Evolutionary conservation across 2,329 filamentous ascomycete species (phyloP).

Genomic region (Dichotomopilus funicola): DNA sequence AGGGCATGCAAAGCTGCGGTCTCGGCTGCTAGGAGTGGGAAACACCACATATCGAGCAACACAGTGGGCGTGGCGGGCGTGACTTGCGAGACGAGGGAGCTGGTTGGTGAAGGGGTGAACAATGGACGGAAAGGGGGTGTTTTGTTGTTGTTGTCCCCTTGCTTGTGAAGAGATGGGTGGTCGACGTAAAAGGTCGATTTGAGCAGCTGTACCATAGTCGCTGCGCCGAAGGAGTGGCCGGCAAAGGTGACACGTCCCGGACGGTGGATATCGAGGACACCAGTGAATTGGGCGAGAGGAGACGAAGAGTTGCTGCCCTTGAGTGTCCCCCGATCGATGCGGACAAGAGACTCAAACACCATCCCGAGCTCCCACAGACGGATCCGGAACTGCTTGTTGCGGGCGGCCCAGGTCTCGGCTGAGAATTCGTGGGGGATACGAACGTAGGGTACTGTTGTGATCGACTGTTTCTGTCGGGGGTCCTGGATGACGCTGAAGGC

Average conservation of each 20-base stretch:
- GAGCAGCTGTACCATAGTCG: conserved; percentile 67
- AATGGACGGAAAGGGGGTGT: conserved; percentile 37
- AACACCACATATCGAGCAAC: conserved; percentile 75
- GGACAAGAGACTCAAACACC: conserved; percentile 60
- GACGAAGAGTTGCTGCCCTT: conserved; percentile 41
- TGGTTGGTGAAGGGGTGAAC: conserved; percentile 51
- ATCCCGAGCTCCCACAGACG: conserved; percentile 73
- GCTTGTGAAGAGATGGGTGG: conserved; percentile 35
- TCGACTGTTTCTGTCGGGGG: conserved; percentile 39
- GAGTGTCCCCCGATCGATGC: conserved; percentile 54
- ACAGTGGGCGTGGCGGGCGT: conserved; percentile 59
- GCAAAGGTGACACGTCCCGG: conserved; percentile 69
- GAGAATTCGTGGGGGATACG: conserved; percentile 51
- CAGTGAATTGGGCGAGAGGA: conserved; percentile 52
- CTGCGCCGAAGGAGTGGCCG: conserved; percentile 76
- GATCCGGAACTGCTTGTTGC: conserved; percentile 67
- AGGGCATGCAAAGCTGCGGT: conserved; percentile 61
- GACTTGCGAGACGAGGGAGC: conserved; percentile 57
- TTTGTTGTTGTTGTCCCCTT: neutral
- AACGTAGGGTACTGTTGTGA: conserved; percentile 40
- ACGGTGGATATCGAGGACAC: conserved; percentile 58
- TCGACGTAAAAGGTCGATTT: conserved; percentile 69
- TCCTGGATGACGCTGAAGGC: conserved; percentile 67
- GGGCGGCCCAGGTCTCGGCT: conserved; percentile 58
- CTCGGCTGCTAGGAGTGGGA: conserved; percentile 59